A percentile compares a stretch with the other conserved stretches of the same genome.
These are phyloP conservation scores for Trypethelium eluteriae DNA, from an alignment of 495 filamentous ascomycete species.

Conservation along the genomic window DNA sequence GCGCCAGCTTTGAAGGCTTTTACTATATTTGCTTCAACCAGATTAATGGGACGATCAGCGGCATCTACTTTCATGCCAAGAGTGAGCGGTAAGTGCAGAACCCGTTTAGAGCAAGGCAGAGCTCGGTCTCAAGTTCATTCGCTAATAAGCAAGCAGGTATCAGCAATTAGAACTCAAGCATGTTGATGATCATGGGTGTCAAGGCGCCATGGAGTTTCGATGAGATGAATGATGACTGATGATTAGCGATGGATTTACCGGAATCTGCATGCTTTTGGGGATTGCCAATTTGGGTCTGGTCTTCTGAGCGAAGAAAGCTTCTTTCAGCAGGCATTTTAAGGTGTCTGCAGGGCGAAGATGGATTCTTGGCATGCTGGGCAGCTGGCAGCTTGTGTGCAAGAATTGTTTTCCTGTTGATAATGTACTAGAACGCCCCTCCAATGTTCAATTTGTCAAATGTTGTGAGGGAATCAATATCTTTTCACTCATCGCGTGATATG, in stretches of 20 bases:
- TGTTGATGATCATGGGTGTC: constrained; percentile 75
- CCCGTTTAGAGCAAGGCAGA: constrained; percentile 19
- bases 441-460: background rate
- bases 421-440: background rate
- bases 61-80: constrained; percentile 96
- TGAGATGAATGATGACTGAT: constrained; percentile 33
- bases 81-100: constrained; percentile 73
- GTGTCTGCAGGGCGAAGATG: background rate
- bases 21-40: constrained; percentile 99
- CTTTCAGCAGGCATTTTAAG: background rate
- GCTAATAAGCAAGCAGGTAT: constrained; percentile 47
- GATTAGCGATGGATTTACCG: background rate
- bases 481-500: too few species aligned
- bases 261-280: background rate
- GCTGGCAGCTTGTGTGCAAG: background rate
- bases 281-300: background rate
- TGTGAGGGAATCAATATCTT: too few species aligned
- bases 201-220: constrained; percentile 86
- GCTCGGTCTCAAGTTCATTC: too few species aligned
- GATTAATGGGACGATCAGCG: constrained; percentile 69
- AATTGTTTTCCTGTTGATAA: background rate
- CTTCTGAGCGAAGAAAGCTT: background rate
- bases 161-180: constrained; percentile 89
- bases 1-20: constrained; percentile 96
- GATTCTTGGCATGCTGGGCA: background rate